These are phyloP conservation scores for Ogataea henricii DNA, from an alignment of 805 yeast genomes.

Conservation along the genomic window DNA sequence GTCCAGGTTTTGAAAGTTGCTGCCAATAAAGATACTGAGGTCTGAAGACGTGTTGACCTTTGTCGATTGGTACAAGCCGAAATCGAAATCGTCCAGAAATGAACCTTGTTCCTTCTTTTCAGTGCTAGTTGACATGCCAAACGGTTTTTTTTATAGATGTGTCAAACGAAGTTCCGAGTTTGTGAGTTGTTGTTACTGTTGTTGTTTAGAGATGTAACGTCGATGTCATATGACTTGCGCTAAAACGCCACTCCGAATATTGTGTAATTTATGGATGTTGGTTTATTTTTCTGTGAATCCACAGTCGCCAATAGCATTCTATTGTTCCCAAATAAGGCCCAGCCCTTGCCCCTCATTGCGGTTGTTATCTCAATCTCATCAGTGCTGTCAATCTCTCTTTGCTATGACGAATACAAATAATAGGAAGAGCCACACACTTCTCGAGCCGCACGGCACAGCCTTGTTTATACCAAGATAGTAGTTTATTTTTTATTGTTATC, in stretches of 20 bases:
- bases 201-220: not conserved
- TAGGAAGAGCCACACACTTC: constrained; percentile 1
- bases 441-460: constrained; percentile 4
- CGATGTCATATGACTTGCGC: constrained; percentile 7
- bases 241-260: constrained; percentile 4
- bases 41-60: constrained; percentile 12
- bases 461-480: not conserved
- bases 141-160: not conserved
- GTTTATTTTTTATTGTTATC: no score
- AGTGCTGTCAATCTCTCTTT: constrained; percentile 1
- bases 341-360: not conserved
- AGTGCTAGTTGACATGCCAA: not conserved
- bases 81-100: constrained; percentile 21
- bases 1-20: constrained; percentile 28
- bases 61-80: constrained; percentile 13
- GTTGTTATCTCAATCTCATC: not conserved
- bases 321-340: not conserved
- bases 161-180: not conserved
- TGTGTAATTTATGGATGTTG: not conserved
- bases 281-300: not conserved
- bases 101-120: not conserved
- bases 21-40: constrained; percentile 27
- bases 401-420: not conserved
- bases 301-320: not conserved
- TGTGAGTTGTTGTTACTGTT: not conserved